A percentile compares a stretch with the other conserved stretches of the same genome.
These are phyloP conservation scores for Bryum argenteum DNA, from an alignment of 225 moss, liverwort and hornwort species.

Conservation along the genomic window DNA sequence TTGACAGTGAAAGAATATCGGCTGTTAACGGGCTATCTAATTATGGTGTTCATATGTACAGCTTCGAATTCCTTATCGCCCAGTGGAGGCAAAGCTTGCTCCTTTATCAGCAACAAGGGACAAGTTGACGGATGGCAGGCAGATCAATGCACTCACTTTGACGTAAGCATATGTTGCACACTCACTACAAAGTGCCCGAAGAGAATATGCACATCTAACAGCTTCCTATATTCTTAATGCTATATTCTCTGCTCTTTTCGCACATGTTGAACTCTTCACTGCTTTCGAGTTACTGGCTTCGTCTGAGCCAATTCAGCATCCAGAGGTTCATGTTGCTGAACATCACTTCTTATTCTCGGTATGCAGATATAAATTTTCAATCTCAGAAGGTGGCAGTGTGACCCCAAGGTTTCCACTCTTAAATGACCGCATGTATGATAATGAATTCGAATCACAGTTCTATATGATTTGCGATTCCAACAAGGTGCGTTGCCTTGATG, in stretches of 20 bases:
- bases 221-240: background rate
- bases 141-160: conserved; percentile 85
- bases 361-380: conserved; percentile 86
- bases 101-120: conserved; percentile 93
- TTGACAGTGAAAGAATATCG: background rate
- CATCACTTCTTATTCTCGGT: conserved; percentile 16
- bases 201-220: conserved; percentile 6
- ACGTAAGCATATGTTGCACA: conserved; percentile 56
- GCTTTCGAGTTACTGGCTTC: conserved; percentile 10
- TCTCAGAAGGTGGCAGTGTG: conserved; percentile 80
- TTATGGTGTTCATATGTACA: conserved; percentile 35
- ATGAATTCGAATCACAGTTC: conserved; percentile 96
- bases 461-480: conserved; percentile 88
- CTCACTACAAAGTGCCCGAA: conserved; percentile 7
- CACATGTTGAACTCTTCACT: background rate
- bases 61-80: conserved; percentile 83
- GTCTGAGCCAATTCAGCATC: background rate
- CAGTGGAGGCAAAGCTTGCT: conserved; percentile 82
- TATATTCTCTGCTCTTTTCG: background rate
- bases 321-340: background rate
- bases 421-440: conserved; percentile 91
- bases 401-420: conserved; percentile 83
- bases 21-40: conserved; percentile 14
- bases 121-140: conserved; percentile 86
- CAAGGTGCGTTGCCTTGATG: conserved; percentile 59